Base-by-base conservation (phyloP, 306 rosid genomes). In the Notholithocarpus densiflorus region DNA sequence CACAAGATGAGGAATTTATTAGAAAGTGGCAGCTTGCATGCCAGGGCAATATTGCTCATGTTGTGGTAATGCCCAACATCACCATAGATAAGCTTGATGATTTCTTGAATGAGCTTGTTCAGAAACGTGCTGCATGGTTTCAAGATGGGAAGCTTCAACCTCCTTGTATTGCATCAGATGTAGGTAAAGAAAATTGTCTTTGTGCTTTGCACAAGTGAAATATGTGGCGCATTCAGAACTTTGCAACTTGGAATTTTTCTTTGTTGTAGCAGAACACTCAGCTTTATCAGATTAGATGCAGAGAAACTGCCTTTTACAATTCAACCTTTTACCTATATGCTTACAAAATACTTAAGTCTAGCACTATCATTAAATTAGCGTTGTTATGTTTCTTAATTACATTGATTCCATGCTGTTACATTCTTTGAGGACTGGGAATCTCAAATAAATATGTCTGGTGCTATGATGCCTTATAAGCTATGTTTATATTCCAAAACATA, bases 21-120 rank as follows among this genome's bases (percentile, higher is more conserved):
- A 84, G 88, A 0, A 80, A 71, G 80, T 89, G 97, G 97, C 90
- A 70, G 75, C 80, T 91, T 72, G 89, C 91, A 0, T 91, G 97
- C 71, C 73, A 88, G 34, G 97, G 92, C 45, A 88, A 78, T 32
- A 82, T 89, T 15, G 91, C 94, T 23, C 94, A 86, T 76, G 90
- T 88, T 2, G 94, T 87, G 24, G 91, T 84, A 57, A 89, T 92
- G 91, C 90, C 93, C 1, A 90, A 76, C 9, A 86, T 89, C 24
- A 86, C 76, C 34, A 54, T 83, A n/a, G 86, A 89, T 68, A 89
- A 85, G 68, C 55, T 92, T 53, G 86, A 92, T 18, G 79, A 66
- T 72, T 89, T 92, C 87, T 55, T 89, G 27, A 27, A 48, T 31
- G 94, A 92, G 40, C 57, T 88, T 11, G 40, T 80, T 0, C 73